Percentiles rank a stretch among this genome's conserved stretches.
Conservation (phyloP, 2,329 filamentous ascomycete genomes). For the Aspergillus tubingensis region DNA sequence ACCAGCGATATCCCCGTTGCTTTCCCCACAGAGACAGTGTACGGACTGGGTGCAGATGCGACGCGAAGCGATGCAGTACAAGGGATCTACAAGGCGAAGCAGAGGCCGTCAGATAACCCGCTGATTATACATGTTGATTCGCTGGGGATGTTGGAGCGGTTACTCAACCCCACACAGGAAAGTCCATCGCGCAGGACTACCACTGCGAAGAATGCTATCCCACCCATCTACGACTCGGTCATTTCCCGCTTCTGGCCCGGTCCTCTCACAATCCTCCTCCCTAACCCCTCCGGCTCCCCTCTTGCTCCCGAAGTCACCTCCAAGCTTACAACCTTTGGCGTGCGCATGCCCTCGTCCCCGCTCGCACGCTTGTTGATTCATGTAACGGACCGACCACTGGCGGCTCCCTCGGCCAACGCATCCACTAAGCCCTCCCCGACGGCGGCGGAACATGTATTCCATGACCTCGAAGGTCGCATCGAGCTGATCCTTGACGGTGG, state of each 20-base stretch:
- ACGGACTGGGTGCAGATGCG: conserved; percentile 94
- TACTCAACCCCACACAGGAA: conserved; percentile 54
- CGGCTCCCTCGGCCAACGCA: conserved; percentile 91
- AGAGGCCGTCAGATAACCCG: conserved; percentile 88
- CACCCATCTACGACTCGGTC: conserved; percentile 73
- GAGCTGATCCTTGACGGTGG: conserved; percentile 88
- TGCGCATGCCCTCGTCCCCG: conserved; percentile 80
- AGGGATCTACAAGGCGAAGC: conserved; percentile 92
- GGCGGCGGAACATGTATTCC: conserved; percentile 80
- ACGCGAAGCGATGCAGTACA: conserved; percentile 79
- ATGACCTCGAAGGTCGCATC: conserved; percentile 81
- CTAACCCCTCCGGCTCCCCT: conserved; percentile 66
- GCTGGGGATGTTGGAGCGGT: conserved; percentile 68
- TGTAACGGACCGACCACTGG: conserved; percentile 74
- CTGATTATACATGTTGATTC: conserved; percentile 91
- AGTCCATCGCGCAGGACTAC: conserved; percentile 33
- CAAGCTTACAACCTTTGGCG: conserved; percentile 80
- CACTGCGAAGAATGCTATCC: conserved; percentile 52
- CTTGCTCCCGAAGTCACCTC: conserved; percentile 93
- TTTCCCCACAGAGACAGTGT: conserved; percentile 97
- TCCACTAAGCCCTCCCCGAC: conserved; percentile 93
- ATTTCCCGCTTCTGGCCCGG: conserved; percentile 91
- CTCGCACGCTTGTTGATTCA: conserved; percentile 88
- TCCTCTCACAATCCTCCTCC: conserved; percentile 85
- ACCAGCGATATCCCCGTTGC: conserved; percentile 75